Conservation (phyloP, 2,329 filamentous ascomycete genomes). For the Aaosphaeria arxii region DNA sequence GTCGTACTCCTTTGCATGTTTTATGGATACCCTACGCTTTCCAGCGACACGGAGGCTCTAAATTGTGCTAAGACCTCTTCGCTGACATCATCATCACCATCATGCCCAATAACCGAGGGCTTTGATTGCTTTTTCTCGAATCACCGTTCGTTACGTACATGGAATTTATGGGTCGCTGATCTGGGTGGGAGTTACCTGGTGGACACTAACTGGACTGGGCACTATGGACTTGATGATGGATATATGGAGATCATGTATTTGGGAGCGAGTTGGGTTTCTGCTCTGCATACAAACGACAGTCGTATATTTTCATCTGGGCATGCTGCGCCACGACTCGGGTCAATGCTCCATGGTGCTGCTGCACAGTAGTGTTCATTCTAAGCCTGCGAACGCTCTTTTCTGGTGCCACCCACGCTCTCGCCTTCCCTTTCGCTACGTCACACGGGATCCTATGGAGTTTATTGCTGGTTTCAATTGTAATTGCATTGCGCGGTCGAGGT, state of each 20-base stretch:
- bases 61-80: slow-evolving; percentile 12
- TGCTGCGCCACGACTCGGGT: no score
- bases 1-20: slow-evolving; percentile 16
- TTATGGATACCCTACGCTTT: slow-evolving; percentile 25
- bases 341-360: no score
- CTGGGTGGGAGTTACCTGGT: background rate
- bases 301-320: no score
- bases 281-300: no score
- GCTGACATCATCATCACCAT: background rate
- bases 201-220: background rate
- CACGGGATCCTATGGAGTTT: slow-evolving; percentile 6
- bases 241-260: background rate
- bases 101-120: background rate
- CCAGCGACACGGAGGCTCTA: slow-evolving; percentile 12
- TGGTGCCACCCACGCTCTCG: background rate
- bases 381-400: no score
- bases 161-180: background rate
- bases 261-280: background rate
- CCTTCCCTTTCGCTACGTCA: background rate
- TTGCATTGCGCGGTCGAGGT: slow-evolving; percentile 31
- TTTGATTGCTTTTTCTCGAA: background rate
- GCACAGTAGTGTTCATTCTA: no score
- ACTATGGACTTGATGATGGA: background rate
- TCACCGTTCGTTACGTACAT: background rate
- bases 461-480: slow-evolving; percentile 11